Evolutionary conservation across 2,329 filamentous ascomycete genomes (phyloP).

Genomic region (Fusarium multiceps): DNA sequence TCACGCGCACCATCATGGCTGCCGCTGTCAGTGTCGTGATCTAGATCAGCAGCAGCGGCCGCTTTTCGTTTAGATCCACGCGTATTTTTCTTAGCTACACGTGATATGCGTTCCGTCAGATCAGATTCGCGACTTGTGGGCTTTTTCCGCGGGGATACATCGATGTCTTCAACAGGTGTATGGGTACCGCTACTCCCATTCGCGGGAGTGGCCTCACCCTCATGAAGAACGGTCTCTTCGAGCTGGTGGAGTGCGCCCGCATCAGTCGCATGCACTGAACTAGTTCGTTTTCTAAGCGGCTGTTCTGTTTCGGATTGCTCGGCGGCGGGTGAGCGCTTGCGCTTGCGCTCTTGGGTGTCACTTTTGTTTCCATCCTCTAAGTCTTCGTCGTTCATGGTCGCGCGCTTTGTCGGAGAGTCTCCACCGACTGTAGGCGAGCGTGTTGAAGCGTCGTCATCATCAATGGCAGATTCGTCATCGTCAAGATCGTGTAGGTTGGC

Average conservation of each 20-base stretch:
- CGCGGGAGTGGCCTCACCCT: constrained; percentile 52
- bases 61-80: constrained; percentile 56
- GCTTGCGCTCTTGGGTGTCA: constrained; percentile 57
- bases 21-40: constrained; percentile 50
- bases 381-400: constrained; percentile 43
- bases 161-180: constrained; percentile 61
- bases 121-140: constrained; percentile 48
- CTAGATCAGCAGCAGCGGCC: constrained; percentile 44
- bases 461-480: constrained; percentile 56
- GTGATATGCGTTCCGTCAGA: constrained; percentile 48
- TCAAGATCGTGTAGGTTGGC: constrained; percentile 51
- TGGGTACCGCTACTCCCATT: constrained; percentile 54
- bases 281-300: constrained; percentile 65
- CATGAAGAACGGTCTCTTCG: constrained; percentile 48
- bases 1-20: constrained; percentile 50
- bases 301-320: constrained; percentile 61
- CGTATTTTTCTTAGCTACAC: constrained; percentile 55
- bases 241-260: constrained; percentile 46
- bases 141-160: constrained; percentile 46
- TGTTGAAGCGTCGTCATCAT: constrained; percentile 54
- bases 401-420: constrained; percentile 52
- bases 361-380: constrained; percentile 49
- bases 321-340: constrained; percentile 60
- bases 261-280: constrained; percentile 57
- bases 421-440: constrained; percentile 54